Evolutionary conservation across 495 filamentous ascomycete genomes (phyloP), one percentile per base, ranked within the genome.

Genomic region (Aspergillus homomorphus): DNA sequence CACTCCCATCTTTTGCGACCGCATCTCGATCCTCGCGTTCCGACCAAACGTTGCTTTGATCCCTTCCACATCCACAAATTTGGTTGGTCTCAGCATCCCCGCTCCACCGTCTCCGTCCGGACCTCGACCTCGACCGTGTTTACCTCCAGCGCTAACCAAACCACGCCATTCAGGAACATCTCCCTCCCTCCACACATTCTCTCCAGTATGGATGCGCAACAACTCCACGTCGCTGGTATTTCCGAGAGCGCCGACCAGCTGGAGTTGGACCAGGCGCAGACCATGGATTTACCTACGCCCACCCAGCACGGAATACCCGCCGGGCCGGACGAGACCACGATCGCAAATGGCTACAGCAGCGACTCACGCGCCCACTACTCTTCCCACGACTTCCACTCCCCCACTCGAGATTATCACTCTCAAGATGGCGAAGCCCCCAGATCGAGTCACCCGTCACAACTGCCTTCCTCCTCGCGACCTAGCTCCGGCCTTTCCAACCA

Each of bases 401-500:
- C 77, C 20, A 66, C 70, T 53, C 73, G 68, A 26, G 77, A 76
- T 54, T 73, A 76, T 46, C 68, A 72, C 15, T 62, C 72, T 4
- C 70, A 72, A 43, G 77, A 82, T 38, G 70, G 64, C 30, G 76
- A 82, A 42, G 68, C 64, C 23, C 61, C 79, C 12, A 73, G 71
- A 12, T 59, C 75, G 41, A 69, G 56, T 43, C 70, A 76, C 58
- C 79, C 77, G 54, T 76, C 74, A 53, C 70, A 71, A 20, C 69
- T 70, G 23, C 72, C 69, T n/a, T 65, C 76, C 20, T 67, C 72
- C n/a, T 79, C 80, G 7, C 69, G 81, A 58, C 81, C 81, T 9
- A 71, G 77, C 16, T 82, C 81, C 28, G 78, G 77, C 7, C 58
- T 80, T 23, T 83, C 80, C 10, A 77, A 72, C 57, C 74, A 74